Evolutionary conservation across 2,329 filamentous ascomycete genomes (phyloP), one percentile per base, ranked within the genome.

Genomic region (Claviceps spartinae): DNA sequence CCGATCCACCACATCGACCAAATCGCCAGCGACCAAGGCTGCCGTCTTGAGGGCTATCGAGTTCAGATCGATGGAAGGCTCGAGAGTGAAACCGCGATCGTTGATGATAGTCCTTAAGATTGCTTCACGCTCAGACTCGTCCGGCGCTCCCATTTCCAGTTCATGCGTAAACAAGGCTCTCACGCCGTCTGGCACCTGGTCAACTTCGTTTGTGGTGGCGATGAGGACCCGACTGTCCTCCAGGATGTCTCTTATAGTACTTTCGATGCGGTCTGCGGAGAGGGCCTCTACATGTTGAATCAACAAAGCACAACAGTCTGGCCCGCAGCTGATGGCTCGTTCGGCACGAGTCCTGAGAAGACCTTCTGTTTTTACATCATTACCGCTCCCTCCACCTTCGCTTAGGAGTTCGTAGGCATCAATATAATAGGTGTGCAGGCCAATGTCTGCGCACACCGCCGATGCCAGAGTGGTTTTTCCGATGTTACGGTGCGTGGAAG

Each of bases 131-230:
- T 97, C 91, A 26, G 82, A 82, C 65, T 98, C 93, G 60, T 97
- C 90, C 0, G 93, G 93, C 0, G 93, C 93, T 45, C 75, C 81
- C 79, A 98, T 88, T 62, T 97, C 91, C 43, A 98, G 76, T 67
- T 98, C 93, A 61, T 98, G 91, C 0, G 89, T 95, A 65, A 98
- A 97, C 2, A 97, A 74, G 11, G 88, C 88, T 50, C 93, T 81
- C 20, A 97, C 83, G 0, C 86, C 86, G 60, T 96, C 90, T 0
- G 91, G 87, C 1, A 98, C 81, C 66, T 97, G 94, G 63, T 97
- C 93, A 0, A 96, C 82, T 59, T 97, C 91, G 6, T 89, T 95
- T 0, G 91, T 96, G 0, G 93, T 98, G 0, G 93, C 91, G 59
- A 98, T 83, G 24, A 98, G 70, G 2, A 97, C 87, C 51, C 93